A percentile compares a stretch with the other conserved stretches of the same genome.
These are phyloP conservation scores for Tephrocybe sp. DNA, from an alignment of 768 basidiomycete genomes.

Conservation along the genomic window DNA sequence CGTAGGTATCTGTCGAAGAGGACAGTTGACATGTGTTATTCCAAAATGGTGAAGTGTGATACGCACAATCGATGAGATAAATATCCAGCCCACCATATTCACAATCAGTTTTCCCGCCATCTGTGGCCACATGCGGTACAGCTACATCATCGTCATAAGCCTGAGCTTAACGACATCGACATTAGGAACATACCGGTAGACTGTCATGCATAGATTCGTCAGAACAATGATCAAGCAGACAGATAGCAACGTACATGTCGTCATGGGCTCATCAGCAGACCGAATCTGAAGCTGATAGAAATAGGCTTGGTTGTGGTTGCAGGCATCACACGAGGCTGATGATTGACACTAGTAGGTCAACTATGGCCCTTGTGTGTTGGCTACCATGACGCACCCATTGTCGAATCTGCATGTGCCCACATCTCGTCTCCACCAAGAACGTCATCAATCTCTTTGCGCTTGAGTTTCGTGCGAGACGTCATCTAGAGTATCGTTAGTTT, in stretches of 20 bases:
- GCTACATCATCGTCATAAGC: slow-evolving; percentile 30
- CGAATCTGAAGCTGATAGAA: slow-evolving; percentile 97
- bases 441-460: slow-evolving; percentile 92
- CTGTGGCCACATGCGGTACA: slow-evolving; percentile 64
- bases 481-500: slow-evolving; percentile 56
- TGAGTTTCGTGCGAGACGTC: slow-evolving; percentile 84
- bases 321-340: slow-evolving; percentile 69
- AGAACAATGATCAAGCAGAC: neutral
- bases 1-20: too few relatives aligned
- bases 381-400: slow-evolving; percentile 59
- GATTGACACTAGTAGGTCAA: neutral
- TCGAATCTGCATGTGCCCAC: slow-evolving; percentile 93
- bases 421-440: slow-evolving; percentile 92
- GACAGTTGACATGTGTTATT: too few relatives aligned
- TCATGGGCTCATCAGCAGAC: slow-evolving; percentile 93
- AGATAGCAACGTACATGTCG: slow-evolving; percentile 46
- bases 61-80: too few relatives aligned
- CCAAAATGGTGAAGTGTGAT: too few relatives aligned
- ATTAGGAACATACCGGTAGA: slow-evolving; percentile 53
- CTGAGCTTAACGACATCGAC: neutral
- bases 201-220: slow-evolving; percentile 28
- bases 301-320: slow-evolving; percentile 84
- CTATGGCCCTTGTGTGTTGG: neutral
- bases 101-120: slow-evolving; percentile 66
- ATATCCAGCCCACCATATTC: too few relatives aligned